Evolutionary conservation across 2,329 filamentous ascomycete species (phyloP).

Genomic region (Orbilia javanica): DNA sequence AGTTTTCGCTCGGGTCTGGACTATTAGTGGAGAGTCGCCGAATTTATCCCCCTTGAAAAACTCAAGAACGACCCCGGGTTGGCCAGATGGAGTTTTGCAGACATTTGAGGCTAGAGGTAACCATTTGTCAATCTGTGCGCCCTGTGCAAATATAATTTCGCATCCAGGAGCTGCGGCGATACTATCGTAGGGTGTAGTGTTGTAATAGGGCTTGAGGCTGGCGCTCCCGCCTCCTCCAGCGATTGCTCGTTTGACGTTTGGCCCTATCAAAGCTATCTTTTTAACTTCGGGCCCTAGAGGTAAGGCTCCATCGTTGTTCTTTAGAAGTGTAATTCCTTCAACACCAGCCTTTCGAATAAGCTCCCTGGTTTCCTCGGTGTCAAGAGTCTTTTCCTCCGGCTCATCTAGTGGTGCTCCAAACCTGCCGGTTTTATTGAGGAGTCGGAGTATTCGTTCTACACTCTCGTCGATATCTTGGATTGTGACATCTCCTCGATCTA

Average conservation of each 20-base stretch:
- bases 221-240: conserved; percentile 78
- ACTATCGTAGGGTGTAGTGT: conserved; percentile 74
- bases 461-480: conserved; percentile 71
- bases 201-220: conserved; percentile 77
- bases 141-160: conserved; percentile 73
- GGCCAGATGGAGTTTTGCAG: conserved; percentile 71
- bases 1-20: conserved; percentile 74
- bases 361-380: conserved; percentile 70
- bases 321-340: conserved; percentile 74
- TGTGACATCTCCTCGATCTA: conserved; percentile 69
- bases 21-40: conserved; percentile 70
- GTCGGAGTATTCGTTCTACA: conserved; percentile 73
- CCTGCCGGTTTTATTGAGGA: conserved; percentile 75
- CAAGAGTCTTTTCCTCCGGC: conserved; percentile 72
- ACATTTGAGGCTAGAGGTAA: conserved; percentile 73
- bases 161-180: conserved; percentile 71
- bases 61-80: conserved; percentile 74
- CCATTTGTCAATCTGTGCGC: conserved; percentile 76
- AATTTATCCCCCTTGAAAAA: conserved; percentile 76
- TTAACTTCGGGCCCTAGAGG: conserved; percentile 69
- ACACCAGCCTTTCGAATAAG: conserved; percentile 74
- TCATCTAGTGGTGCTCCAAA: conserved; percentile 71
- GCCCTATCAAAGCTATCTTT: conserved; percentile 78
- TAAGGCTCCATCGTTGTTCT: conserved; percentile 71
- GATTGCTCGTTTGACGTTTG: conserved; percentile 78